Base-by-base conservation (phyloP, 805 yeast genomes). In the Myxozyma melibiosi region DNA sequence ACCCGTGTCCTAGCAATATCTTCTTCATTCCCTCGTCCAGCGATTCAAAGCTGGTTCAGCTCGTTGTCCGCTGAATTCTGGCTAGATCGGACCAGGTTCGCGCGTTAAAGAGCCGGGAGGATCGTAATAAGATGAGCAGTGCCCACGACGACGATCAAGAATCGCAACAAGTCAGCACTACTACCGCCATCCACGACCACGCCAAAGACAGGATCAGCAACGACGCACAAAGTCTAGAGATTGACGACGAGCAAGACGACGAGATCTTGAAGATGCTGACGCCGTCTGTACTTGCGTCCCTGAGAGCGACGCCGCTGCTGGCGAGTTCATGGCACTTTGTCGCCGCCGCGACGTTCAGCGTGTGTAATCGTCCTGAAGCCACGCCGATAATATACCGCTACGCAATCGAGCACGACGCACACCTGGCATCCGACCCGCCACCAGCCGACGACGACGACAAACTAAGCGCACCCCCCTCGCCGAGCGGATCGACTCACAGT, bases 261-360 rank as follows among this genome's bases (percentile, higher is more conserved):
- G n/a, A n/a, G n/a, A n/a, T n/a, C n/a, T n/a, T n/a, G n/a, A n/a
- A 37, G 24, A 31, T 51, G 27, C 45, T 58, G 1, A 37, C 60
- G 16, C 45, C 41, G 4, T 35, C 60, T 9, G 16, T 56, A 6
- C 50, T 58, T 16, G 34, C 63, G 4, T 38, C 58, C 1, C 40
- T 58, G 7, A 35, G 60, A 11, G 37, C 57, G 13, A 51, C 63
- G 13, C 63, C 63, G 5, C 31, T 50, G 37, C 51, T 58, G 6
- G 35, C 54, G 7, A 6, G n/a, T 4, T 51, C 57, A 16, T 91
- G 97, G 97, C 88, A 84, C 68, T 73, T 83, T 37, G 74, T 90
- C 20, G 92, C 96, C 0, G 87, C 94, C 7, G 87, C 92, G 0
- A 82, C 95, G 8, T 77, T 90, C 47, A 82, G 92, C 1, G 90